These are phyloP conservation scores for Gonium pectorale DNA, from an alignment of 139 green algal genomes.

Conservation along the genomic window DNA sequence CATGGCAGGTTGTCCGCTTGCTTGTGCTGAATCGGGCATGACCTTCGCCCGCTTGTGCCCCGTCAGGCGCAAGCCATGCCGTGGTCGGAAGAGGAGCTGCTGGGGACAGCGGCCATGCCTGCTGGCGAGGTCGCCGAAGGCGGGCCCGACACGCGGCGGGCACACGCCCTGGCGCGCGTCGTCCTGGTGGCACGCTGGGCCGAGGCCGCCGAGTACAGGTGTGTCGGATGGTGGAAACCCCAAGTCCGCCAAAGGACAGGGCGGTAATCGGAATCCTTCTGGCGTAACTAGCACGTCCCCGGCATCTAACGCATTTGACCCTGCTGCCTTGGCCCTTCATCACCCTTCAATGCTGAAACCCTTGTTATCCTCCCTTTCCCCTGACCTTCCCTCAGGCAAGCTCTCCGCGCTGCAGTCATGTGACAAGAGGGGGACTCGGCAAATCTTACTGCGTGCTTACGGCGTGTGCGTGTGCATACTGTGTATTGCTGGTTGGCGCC, in stretches of 20 bases:
- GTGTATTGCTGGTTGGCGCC: no score
- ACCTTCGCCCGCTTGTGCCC: neutral
- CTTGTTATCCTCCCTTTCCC: neutral
- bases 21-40: neutral
- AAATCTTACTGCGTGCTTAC: no score
- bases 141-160: neutral
- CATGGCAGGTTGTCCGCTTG: no score
- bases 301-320: no score
- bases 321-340: no score
- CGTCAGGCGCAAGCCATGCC: constrained; percentile 27
- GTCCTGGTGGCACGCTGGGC: neutral
- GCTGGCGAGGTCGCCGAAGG: neutral
- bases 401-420: neutral
- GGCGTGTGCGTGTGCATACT: no score
- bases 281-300: no score
- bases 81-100: neutral
- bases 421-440: neutral
- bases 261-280: no score
- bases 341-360: neutral
- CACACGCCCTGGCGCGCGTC: constrained; percentile 19
- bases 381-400: neutral
- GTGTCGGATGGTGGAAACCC: neutral
- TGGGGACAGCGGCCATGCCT: neutral
- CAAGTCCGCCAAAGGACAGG: no score
- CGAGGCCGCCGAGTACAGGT: constrained; percentile 25